A percentile compares a stretch with the other conserved stretches of the same genome.
Conservation (phyloP, 2,329 filamentous ascomycete genomes). For the Stagonosporopsis tanaceti region DNA sequence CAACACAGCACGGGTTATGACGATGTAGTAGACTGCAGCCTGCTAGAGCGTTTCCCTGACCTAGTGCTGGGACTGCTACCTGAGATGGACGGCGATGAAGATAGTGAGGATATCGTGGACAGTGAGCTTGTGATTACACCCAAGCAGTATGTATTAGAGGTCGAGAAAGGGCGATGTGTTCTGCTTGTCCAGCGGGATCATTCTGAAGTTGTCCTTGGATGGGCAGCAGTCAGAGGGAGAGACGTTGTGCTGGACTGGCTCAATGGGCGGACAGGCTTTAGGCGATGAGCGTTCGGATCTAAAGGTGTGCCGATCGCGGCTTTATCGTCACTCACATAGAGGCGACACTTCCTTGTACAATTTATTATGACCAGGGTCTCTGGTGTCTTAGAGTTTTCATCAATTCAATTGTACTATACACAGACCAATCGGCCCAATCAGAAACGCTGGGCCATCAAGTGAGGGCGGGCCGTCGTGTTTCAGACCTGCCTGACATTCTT, state of each 20-base stretch:
- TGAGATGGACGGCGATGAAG: slow-evolving; percentile 11
- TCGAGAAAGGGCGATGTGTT: slow-evolving; percentile 19
- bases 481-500: slow-evolving; percentile 14
- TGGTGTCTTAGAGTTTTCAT: neutral
- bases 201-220: slow-evolving; percentile 24
- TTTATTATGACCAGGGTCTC: neutral
- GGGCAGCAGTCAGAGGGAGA: slow-evolving; percentile 30
- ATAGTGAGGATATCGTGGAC: slow-evolving; percentile 1
- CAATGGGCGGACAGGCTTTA: slow-evolving; percentile 22
- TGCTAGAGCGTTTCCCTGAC: slow-evolving; percentile 22
- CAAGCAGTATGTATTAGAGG: slow-evolving; percentile 26
- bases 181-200: slow-evolving; percentile 17
- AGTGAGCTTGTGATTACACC: slow-evolving; percentile 26
- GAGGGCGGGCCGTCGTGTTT: slow-evolving; percentile 12
- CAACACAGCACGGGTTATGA: slow-evolving; percentile 1
- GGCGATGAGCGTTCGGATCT: neutral
- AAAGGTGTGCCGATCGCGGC: neutral
- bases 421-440: neutral
- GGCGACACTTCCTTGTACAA: slow-evolving; percentile 1
- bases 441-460: slow-evolving; percentile 1
- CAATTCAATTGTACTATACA: neutral
- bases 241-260: slow-evolving; percentile 26
- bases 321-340: neutral
- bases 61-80: slow-evolving; percentile 25
- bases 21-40: slow-evolving; percentile 24